phyloP scores from a whole-genome alignment of 306 rosid genomes.

The Cercis canadensis region DNA sequence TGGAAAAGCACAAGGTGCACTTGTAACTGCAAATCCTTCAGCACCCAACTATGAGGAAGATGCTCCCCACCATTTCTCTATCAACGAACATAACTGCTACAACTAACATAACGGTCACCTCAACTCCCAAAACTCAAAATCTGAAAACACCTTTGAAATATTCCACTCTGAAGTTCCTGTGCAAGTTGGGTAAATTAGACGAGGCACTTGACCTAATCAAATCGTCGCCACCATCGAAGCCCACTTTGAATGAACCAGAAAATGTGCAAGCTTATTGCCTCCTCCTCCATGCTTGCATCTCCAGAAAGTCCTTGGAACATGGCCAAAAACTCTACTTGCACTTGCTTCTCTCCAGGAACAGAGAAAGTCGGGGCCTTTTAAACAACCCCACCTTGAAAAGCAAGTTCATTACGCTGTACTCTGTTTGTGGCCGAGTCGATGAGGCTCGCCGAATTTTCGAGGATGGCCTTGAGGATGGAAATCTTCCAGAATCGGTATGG shows the following conservation, averaged over 20 bases:
- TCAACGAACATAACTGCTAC: constrained; percentile 42
- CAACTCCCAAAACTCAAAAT: constrained; percentile 29
- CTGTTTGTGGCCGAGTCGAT: constrained; percentile 55
- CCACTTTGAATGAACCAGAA: too few relatives aligned
- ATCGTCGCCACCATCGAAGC: constrained; percentile 47
- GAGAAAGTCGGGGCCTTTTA: constrained; percentile 30
- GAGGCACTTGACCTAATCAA: constrained; percentile 60
- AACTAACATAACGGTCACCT: constrained; percentile 39
- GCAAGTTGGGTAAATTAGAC: constrained; percentile 55
- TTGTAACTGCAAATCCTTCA: too few relatives aligned
- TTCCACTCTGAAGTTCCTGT: constrained; percentile 50
- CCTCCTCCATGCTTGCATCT: constrained; percentile 64
- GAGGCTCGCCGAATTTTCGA: constrained; percentile 57
- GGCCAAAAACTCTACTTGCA: constrained; percentile 58
- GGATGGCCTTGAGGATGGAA: constrained; percentile 20
- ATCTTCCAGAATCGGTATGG: constrained; percentile 48
- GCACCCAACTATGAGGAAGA: too few relatives aligned
- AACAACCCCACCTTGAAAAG: too few relatives aligned
- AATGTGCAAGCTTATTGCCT: constrained; percentile 40
- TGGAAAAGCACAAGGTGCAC: too few relatives aligned
- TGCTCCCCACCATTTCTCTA: constrained; percentile 56
- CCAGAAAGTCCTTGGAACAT: constrained; percentile 51
- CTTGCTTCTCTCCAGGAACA: constrained; percentile 35
- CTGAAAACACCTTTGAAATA: not conserved
- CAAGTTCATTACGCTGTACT: constrained; percentile 66